Evolutionary conservation across 1,139 yeast species (phyloP), one percentile per base, ranked within the genome.

Genomic region (Pichia sp.): DNA sequence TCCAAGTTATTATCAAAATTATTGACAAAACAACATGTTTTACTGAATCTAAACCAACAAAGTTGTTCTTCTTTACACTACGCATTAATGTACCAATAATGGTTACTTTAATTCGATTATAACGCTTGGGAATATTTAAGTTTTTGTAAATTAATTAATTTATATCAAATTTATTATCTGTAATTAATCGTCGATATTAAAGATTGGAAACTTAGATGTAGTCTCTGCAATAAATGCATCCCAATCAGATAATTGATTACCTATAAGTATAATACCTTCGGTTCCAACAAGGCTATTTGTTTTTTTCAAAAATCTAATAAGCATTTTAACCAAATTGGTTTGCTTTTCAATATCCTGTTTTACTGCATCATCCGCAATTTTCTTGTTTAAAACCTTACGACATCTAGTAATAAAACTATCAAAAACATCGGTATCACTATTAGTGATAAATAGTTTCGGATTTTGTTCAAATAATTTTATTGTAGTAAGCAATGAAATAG

Each of bases 301-400:
- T 39, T 55, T 60, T 35, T 48, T 53, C 41, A 55, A 52, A 40
- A 57, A 60, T 43, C 63, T 51, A n/a, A 59, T 45, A 7, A 62
- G 48, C n/a, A 62, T 57, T 40, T 54, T 62, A 29, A 53, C 46
- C 3, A 60, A 51, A 49, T 71, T 76, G 28, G 62, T 60, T 40
- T 62, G 71, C 50, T 67, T 70, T 50, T 76, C 80, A 41, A 70
- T 60, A 42, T 73, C 79, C 52, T 74, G 78, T 56, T 73, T 74
- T 28, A 73, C 69, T 12, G 76, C 74, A 37, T 63, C 68, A 25
- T 72, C 80, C 52, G 69, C 69, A 42, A 71, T 60, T 43, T 64
- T 67, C 29, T 64, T 63, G 31, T 62, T 60, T 30, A 70, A 50
- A 37, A 66, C 52, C 35, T 62, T 63, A 16, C 55, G 55, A 45